phyloP scores from a whole-genome alignment of 192 early-diverging fungal species.

The Coemansia javaensis region DNA sequence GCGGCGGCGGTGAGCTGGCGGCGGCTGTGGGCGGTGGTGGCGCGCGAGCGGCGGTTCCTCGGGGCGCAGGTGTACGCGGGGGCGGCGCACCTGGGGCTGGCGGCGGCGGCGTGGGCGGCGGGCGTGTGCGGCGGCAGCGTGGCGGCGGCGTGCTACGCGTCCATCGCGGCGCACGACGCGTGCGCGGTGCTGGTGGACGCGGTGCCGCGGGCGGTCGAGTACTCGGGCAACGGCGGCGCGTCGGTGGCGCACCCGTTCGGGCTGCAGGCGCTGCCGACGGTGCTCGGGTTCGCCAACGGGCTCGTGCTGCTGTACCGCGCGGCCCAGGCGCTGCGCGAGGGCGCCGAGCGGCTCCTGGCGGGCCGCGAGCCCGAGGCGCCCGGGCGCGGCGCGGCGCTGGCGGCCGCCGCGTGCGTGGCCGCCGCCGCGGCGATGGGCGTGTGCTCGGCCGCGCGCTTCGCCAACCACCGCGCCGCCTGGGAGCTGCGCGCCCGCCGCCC shows the following conservation, averaged over 20 bases:
- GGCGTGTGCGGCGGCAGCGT: slow-evolving; percentile 25
- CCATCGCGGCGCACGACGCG: slow-evolving; percentile 27
- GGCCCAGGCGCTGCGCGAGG: slow-evolving; percentile 41
- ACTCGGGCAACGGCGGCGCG: slow-evolving; percentile 17
- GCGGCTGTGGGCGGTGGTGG: slow-evolving; percentile 18
- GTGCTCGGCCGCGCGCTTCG: slow-evolving; percentile 20
- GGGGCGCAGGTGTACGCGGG: slow-evolving; percentile 20
- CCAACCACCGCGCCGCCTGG: slow-evolving; percentile 35
- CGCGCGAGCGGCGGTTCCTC: slow-evolving; percentile 21
- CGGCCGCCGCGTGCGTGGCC: slow-evolving; percentile 4
- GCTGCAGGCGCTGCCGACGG: slow-evolving; percentile 15
- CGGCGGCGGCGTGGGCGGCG: slow-evolving; percentile 12
- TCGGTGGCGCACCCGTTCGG: slow-evolving; percentile 33
- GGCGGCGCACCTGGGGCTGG: slow-evolving; percentile 11
- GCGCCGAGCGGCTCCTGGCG: slow-evolving; percentile 22
- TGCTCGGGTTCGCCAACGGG: slow-evolving; percentile 39
- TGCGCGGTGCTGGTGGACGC: slow-evolving; percentile 22
- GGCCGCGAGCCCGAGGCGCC: too few relatives aligned
- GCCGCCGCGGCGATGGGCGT: slow-evolving; percentile 11
- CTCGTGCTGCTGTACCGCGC: slow-evolving; percentile 29
- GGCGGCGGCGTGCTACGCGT: slow-evolving; percentile 29
- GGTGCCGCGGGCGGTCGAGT: slow-evolving; percentile 26
- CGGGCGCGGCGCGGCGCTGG: slow-evolving; percentile 5
- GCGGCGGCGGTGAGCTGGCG: slow-evolving; percentile 15
- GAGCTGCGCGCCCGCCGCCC: slow-evolving; percentile 8